Conservation (phyloP, 2,329 filamentous ascomycete species). For the Aspergillus aculeatinus region DNA sequence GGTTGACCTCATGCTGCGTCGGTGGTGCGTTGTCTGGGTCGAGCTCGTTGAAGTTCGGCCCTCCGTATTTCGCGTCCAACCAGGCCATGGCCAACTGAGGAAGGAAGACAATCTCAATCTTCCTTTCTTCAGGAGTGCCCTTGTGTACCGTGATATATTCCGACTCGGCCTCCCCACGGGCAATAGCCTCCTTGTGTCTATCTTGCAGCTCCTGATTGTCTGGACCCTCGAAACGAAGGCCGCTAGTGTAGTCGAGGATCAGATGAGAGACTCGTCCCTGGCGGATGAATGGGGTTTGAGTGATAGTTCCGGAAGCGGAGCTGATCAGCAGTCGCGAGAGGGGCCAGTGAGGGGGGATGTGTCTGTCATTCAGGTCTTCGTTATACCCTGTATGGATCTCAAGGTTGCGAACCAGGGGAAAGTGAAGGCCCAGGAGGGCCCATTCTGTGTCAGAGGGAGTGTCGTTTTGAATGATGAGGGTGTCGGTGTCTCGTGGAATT, state of each 20-base stretch:
- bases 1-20: no score
- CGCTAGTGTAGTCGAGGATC: not conserved
- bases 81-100: no score
- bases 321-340: constrained; percentile 18
- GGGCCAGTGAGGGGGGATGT: constrained; percentile 28
- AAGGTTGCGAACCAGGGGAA: constrained; percentile 20
- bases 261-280: constrained; percentile 24
- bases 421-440: constrained; percentile 25
- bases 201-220: no score
- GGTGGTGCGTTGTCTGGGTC: no score
- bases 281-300: constrained; percentile 19
- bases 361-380: constrained; percentile 25
- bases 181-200: no score
- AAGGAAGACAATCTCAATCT: no score
- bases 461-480: constrained; percentile 20
- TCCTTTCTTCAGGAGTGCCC: no score
- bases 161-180: no score
- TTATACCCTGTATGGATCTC: constrained; percentile 21
- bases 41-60: no score
- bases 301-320: constrained; percentile 16
- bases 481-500: constrained; percentile 16
- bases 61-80: no score
- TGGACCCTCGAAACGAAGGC: no score
- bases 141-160: no score
- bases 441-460: constrained; percentile 26